A percentile compares a stretch with the other conserved stretches of the same genome.
Evolutionary conservation across 2,329 filamentous ascomycete species (phyloP).

Genomic region (Scedosporium boydii): DNA sequence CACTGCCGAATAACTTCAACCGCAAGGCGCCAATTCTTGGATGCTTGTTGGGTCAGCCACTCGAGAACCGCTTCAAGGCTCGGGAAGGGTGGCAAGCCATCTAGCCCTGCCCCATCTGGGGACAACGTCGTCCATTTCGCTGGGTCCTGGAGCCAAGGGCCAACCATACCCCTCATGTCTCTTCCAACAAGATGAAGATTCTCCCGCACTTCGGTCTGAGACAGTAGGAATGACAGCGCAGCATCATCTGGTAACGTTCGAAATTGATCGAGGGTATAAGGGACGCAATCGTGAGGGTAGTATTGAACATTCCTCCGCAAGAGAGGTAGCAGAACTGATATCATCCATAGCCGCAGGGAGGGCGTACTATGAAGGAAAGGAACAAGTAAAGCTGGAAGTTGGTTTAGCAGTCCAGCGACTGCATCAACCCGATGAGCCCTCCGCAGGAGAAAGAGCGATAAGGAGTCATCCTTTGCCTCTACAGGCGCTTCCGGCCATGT

Average conservation of each 20-base stretch:
- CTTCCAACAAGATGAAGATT: conserved; percentile 39
- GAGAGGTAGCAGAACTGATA: conserved; percentile 60
- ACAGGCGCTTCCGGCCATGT: conserved; percentile 34
- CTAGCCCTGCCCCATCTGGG: conserved; percentile 12
- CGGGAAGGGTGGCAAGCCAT: conserved; percentile 28
- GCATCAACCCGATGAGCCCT: conserved; percentile 60
- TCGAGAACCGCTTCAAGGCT: conserved; percentile 62
- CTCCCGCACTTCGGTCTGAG: conserved; percentile 37
- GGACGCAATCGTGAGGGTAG: conserved; percentile 41
- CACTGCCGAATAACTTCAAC: conserved; percentile 58
- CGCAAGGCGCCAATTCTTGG: conserved; percentile 51
- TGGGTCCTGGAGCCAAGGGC: conserved; percentile 57
- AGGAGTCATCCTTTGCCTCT: conserved; percentile 40
- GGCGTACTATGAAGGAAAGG: conserved; percentile 58
- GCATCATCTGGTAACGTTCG: conserved; percentile 47
- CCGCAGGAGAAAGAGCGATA: conserved; percentile 57
- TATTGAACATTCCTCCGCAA: conserved; percentile 62
- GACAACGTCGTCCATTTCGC: conserved; percentile 3
- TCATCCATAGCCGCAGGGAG: conserved; percentile 56
- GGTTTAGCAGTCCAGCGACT: conserved; percentile 61
- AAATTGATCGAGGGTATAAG: conserved; percentile 52
- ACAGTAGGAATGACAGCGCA: conserved; percentile 53
- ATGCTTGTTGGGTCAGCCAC: conserved; percentile 56
- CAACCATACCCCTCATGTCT: conserved; percentile 58
- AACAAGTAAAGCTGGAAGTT: conserved; percentile 55